Evolutionary conservation across 2,329 filamentous ascomycete genomes (phyloP).

Genomic region (Arthrobotrys iridis): DNA sequence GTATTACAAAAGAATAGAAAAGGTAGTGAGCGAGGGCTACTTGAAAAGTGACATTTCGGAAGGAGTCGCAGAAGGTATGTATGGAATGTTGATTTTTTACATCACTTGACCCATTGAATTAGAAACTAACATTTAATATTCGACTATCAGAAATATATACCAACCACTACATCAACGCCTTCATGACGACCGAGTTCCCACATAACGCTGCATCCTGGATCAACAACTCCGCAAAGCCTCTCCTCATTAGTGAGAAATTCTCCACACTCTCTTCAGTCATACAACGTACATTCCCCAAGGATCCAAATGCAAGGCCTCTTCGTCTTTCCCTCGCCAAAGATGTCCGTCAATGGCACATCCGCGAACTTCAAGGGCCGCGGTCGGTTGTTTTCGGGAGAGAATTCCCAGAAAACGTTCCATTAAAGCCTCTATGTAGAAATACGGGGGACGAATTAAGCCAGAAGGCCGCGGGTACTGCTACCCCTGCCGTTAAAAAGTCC

Average conservation of each 20-base stretch:
- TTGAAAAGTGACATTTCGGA: constrained; percentile 4
- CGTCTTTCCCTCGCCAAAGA: constrained; percentile 20
- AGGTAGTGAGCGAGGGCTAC: constrained; percentile 18
- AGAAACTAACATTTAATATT: background rate
- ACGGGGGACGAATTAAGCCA: constrained; percentile 19
- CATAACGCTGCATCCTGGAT: constrained; percentile 31
- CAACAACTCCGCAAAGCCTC: background rate
- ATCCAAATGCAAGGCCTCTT: constrained; percentile 7
- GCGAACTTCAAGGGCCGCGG: constrained; percentile 15
- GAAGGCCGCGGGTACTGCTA: constrained; percentile 4
- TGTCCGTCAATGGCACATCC: constrained; percentile 21
- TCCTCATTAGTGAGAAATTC: constrained; percentile 24
- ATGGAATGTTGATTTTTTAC: background rate
- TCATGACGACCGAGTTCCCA: constrained; percentile 39
- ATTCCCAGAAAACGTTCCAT: constrained; percentile 26
- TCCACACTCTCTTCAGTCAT: constrained; percentile 25
- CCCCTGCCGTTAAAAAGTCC: constrained; percentile 24
- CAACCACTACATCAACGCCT: constrained; percentile 34
- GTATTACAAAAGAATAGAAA: constrained; percentile 16
- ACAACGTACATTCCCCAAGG: background rate
- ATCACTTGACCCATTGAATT: background rate
- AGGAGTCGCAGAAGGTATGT: constrained; percentile 20
- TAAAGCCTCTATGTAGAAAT: constrained; percentile 5
- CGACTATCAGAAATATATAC: constrained; percentile 23
- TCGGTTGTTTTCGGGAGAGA: constrained; percentile 15